Evolutionary conservation across 345 rosid species (phyloP).

Genomic region (Brassica nigra): DNA sequence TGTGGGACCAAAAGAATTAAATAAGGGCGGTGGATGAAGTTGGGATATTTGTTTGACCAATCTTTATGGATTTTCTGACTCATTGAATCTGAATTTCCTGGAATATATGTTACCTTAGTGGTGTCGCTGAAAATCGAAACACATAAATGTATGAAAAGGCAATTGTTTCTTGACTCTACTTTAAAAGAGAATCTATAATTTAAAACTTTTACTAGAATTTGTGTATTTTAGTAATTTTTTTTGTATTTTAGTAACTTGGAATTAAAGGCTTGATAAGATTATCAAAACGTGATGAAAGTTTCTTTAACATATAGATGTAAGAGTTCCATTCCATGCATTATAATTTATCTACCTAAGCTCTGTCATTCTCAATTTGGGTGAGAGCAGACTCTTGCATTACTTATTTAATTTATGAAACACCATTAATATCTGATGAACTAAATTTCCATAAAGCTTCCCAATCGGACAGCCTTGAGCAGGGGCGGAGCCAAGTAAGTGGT

Average conservation of each 20-base stretch:
- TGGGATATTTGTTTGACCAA: neutral
- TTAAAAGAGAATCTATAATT: neutral
- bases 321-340: neutral
- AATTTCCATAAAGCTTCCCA: neutral
- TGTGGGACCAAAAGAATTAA: neutral
- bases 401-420: neutral
- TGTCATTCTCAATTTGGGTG: neutral
- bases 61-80: slow-evolving; percentile 2
- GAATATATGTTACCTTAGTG: neutral
- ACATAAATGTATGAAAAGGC: neutral
- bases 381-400: neutral
- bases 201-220: neutral
- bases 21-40: neutral
- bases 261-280: neutral
- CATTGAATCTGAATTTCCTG: slow-evolving; percentile 1
- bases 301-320: neutral
- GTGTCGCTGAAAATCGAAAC: neutral
- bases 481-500: too few relatives aligned
- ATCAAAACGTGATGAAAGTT: neutral
- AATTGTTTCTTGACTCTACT: neutral
- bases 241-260: neutral
- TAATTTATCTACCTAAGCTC: neutral
- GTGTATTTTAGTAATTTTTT: neutral
- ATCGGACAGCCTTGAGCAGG: too few relatives aligned
- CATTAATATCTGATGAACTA: neutral